phyloP scores from a whole-genome alignment of 1,284 basidiomycete genomes.

The Schizophyllum commune region DNA sequence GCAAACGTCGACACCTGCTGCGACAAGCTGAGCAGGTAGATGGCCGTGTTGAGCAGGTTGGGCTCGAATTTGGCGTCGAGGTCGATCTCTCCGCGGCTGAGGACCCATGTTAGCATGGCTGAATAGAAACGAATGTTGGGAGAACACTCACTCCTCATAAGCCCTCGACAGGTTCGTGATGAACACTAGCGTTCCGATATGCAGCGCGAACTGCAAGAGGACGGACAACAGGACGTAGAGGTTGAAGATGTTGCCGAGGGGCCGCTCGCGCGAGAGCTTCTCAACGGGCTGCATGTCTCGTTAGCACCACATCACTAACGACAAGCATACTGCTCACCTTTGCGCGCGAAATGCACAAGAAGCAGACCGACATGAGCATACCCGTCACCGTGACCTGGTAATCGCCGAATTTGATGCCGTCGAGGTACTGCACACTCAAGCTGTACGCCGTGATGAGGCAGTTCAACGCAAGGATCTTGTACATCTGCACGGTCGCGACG shows the following conservation, averaged over 20 bases:
- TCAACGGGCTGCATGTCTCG: conserved; percentile 67
- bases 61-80: conserved; percentile 94
- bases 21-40: conserved; percentile 87
- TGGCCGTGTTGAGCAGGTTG: conserved; percentile 87
- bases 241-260: conserved; percentile 93
- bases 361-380: conserved; percentile 96
- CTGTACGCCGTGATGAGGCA: conserved; percentile 95
- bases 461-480: conserved; percentile 95
- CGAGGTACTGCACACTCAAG: conserved; percentile 90
- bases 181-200: conserved; percentile 84
- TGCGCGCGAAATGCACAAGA: conserved; percentile 94
- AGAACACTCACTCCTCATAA: conserved; percentile 61
- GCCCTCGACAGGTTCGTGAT: conserved; percentile 79
- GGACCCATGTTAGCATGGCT: conserved; percentile 7
- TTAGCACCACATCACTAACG: conserved; percentile 1
- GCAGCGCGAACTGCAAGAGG: conserved; percentile 84
- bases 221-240: conserved; percentile 89
- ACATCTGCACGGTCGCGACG: conserved; percentile 97
- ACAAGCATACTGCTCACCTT: conserved; percentile 49
- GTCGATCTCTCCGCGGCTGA: conserved; percentile 77
- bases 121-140: conserved; percentile 5
- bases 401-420: conserved; percentile 97
- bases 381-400: conserved; percentile 92
- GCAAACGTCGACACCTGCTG: conserved; percentile 96
- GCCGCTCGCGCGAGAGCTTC: conserved; percentile 84